phyloP scores from a whole-genome alignment of 257 asterid genomes.

The Lycium barbarum region DNA sequence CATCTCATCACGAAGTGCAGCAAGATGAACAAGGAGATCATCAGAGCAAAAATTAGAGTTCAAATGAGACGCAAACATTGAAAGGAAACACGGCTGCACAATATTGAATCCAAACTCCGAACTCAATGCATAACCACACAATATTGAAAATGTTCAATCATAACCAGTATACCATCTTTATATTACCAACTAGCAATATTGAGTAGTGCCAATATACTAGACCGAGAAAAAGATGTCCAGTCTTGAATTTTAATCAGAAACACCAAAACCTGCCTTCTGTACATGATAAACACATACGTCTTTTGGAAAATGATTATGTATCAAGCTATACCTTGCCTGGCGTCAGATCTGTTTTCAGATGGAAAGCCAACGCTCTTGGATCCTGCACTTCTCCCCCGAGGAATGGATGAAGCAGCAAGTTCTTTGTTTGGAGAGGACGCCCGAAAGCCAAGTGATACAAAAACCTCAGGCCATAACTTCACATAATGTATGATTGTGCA shows the following conservation, averaged over 20 bases:
- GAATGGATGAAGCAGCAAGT: constrained; percentile 40
- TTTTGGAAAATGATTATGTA: constrained; percentile 6
- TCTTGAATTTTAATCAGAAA: not conserved
- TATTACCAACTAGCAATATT: not conserved
- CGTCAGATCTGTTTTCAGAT: constrained; percentile 37
- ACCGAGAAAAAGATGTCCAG: not conserved
- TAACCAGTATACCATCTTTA: not conserved
- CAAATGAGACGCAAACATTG: not conserved
- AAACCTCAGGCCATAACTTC: constrained; percentile 75
- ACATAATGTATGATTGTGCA: constrained; percentile 68
- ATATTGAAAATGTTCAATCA: constrained; percentile 14
- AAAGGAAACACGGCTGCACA: not conserved
- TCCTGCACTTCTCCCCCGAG: constrained; percentile 41
- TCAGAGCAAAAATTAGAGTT: not conserved
- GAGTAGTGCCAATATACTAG: not conserved
- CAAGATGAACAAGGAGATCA: constrained; percentile 25
- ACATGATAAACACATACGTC: not conserved
- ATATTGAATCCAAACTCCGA: not conserved
- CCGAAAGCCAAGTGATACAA: constrained; percentile 76
- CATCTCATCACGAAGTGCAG: constrained; percentile 29
- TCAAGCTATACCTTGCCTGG: constrained; percentile 56
- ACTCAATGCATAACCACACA: not conserved
- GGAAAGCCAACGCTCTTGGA: constrained; percentile 35
- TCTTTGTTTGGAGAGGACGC: constrained; percentile 42
- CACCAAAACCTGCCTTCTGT: not conserved